Conservation (phyloP, 768 basidiomycete genomes). For the Floccularia luteovirens region DNA sequence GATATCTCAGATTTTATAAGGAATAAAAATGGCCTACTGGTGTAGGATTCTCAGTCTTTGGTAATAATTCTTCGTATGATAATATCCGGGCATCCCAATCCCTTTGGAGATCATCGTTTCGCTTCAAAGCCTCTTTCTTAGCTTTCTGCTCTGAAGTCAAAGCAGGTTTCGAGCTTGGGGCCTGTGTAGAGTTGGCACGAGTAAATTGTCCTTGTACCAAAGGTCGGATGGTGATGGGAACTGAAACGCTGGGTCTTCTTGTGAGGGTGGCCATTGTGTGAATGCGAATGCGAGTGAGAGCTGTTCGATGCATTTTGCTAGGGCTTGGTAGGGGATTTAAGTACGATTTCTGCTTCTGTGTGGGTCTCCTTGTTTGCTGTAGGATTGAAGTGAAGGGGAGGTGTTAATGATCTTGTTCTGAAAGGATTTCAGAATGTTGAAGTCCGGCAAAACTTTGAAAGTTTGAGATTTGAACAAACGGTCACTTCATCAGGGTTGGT, state of each 20-base stretch:
- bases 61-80: constrained; percentile 76
- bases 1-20: not conserved
- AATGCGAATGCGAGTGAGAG: constrained; percentile 12
- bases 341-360: not conserved
- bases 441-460: too few relatives aligned
- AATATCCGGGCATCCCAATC: constrained; percentile 76
- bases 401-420: too few relatives aligned
- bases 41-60: constrained; percentile 69
- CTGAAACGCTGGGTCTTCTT: constrained; percentile 3
- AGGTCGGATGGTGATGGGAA: constrained; percentile 5
- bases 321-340: not conserved
- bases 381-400: too few relatives aligned
- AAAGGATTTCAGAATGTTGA: too few relatives aligned
- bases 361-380: too few relatives aligned
- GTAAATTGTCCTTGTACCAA: constrained; percentile 7
- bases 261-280: not conserved
- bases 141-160: constrained; percentile 21
- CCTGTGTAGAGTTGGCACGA: constrained; percentile 23
- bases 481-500: too few relatives aligned
- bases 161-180: constrained; percentile 13
- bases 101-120: constrained; percentile 36
- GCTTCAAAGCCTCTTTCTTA: constrained; percentile 25
- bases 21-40: constrained; percentile 30
- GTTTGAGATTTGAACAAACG: too few relatives aligned
- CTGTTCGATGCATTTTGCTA: constrained; percentile 21